Evolutionary conservation across 768 basidiomycete species (phyloP).

Genomic region (Calocybe indica): DNA sequence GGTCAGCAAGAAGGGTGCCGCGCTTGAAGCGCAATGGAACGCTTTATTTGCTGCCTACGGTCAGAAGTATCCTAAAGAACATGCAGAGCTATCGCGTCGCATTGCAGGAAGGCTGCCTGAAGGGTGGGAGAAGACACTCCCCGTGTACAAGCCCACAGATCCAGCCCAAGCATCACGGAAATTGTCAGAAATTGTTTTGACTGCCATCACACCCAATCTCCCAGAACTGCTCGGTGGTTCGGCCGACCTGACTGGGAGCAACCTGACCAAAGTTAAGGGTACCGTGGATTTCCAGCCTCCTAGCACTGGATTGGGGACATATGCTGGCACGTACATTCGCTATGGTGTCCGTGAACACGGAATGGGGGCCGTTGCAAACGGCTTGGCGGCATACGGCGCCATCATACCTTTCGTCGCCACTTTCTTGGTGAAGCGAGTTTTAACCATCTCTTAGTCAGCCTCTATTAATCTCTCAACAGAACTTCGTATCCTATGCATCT

Average conservation of each 20-base stretch:
- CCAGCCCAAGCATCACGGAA: constrained; percentile 89
- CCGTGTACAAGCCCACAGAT: constrained; percentile 79
- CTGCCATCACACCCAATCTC: constrained; percentile 62
- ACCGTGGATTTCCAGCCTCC: constrained; percentile 91
- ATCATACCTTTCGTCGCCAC: constrained; percentile 90
- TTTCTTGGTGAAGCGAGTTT: constrained; percentile 59
- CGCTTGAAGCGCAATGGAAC: constrained; percentile 72
- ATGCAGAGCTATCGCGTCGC: constrained; percentile 81
- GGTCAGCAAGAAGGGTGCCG: constrained; percentile 66
- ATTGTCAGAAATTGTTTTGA: constrained; percentile 85
- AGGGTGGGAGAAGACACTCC: constrained; percentile 82
- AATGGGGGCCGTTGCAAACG: constrained; percentile 96
- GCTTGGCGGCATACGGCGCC: constrained; percentile 83
- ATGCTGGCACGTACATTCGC: constrained; percentile 86
- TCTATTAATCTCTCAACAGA: constrained; percentile 34
- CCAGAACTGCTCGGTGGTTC: constrained; percentile 89
- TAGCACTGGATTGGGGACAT: constrained; percentile 76
- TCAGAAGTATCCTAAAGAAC: constrained; percentile 76
- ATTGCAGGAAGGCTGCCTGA: constrained; percentile 78
- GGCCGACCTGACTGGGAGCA: constrained; percentile 89
- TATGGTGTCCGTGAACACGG: constrained; percentile 98
- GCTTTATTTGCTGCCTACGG: constrained; percentile 60
- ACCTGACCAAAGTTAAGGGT: constrained; percentile 82
- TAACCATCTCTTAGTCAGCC: background rate
- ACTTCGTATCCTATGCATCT: constrained; percentile 91